A percentile compares a stretch with the other conserved stretches of the same genome.
phyloP scores from a whole-genome alignment of 345 rosid genomes.

The Firmiana major region DNA sequence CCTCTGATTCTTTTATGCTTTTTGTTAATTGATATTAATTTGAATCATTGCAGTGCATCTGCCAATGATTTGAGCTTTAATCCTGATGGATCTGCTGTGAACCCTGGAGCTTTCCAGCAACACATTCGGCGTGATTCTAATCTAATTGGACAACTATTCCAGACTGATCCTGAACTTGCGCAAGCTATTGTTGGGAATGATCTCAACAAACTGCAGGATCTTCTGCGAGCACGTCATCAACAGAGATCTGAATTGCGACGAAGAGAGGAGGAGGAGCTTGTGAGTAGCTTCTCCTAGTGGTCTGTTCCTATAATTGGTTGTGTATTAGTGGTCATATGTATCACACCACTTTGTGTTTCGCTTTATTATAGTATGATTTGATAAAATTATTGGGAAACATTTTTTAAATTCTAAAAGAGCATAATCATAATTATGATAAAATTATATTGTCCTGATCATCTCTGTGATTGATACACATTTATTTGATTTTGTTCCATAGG shows the following conservation, averaged over 20 bases:
- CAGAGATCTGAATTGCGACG: constrained; percentile 68
- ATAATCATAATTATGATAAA: not conserved
- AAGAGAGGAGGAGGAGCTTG: constrained; percentile 75
- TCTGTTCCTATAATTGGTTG: not conserved
- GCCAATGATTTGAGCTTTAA: constrained; percentile 52
- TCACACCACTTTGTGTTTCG: not conserved
- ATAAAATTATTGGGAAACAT: not conserved
- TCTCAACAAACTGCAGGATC: constrained; percentile 70
- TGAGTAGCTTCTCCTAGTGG: constrained; percentile 35
- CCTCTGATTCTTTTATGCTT: not conserved
- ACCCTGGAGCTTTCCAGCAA: constrained; percentile 89
- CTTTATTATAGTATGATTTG: constrained; percentile 1
- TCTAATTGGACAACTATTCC: constrained; percentile 76
- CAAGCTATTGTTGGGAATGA: constrained; percentile 81
- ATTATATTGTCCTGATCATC: not conserved
- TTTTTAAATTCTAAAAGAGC: not conserved
- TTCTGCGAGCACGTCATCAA: constrained; percentile 61
- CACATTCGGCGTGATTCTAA: constrained; percentile 69
- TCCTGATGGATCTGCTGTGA: constrained; percentile 90
- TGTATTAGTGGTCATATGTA: not conserved
- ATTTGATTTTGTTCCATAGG: constrained; percentile 38
- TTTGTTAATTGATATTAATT: constrained; percentile 1
- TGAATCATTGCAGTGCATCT: constrained; percentile 43
- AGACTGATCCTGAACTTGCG: constrained; percentile 91
- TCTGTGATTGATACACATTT: not conserved